Conservation (phyloP, 75 land plant genomes). For the Picea glauca region DNA sequence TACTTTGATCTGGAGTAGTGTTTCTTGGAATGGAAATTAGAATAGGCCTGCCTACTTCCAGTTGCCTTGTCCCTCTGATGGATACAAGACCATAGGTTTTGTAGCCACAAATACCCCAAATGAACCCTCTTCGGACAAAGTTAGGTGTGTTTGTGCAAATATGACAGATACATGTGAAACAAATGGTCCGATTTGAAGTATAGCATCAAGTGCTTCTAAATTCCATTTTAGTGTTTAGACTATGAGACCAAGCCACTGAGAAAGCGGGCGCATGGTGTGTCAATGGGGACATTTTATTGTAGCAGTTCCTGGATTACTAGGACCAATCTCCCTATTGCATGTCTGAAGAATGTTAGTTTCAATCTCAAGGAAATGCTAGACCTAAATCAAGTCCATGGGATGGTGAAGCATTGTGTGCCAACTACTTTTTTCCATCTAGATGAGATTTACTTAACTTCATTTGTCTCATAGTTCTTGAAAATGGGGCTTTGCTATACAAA, state of each 20-base stretch:
- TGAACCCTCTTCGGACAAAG: slow-evolving; percentile 51
- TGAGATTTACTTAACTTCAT: slow-evolving; percentile 58
- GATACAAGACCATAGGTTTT: slow-evolving; percentile 65
- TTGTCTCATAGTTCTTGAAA: slow-evolving; percentile 67
- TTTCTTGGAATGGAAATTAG: slow-evolving; percentile 34
- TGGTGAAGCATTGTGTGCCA: slow-evolving; percentile 52
- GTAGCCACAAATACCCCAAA: slow-evolving; percentile 39
- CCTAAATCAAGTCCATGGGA: slow-evolving; percentile 33
- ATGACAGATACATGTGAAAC: slow-evolving; percentile 45
- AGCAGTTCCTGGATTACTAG: neutral
- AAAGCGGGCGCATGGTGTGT: slow-evolving; percentile 32
- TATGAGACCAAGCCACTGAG: slow-evolving; percentile 37
- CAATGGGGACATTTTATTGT: slow-evolving; percentile 47
- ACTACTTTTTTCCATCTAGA: slow-evolving; percentile 64
- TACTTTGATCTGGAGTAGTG: slow-evolving; percentile 66
- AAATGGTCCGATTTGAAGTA: slow-evolving; percentile 38
- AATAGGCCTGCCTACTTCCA: slow-evolving; percentile 56
- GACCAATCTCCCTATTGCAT: slow-evolving; percentile 9
- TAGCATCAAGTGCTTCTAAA: slow-evolving; percentile 7
- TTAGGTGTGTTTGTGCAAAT: slow-evolving; percentile 61
- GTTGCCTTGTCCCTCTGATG: slow-evolving; percentile 68
- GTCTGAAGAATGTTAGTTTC: slow-evolving; percentile 40
- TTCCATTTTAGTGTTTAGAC: slow-evolving; percentile 28
- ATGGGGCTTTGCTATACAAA: slow-evolving; percentile 53
- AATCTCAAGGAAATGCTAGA: slow-evolving; percentile 54